phyloP scores from a whole-genome alignment of 768 basidiomycete species.

The Pholiota molesta region DNA sequence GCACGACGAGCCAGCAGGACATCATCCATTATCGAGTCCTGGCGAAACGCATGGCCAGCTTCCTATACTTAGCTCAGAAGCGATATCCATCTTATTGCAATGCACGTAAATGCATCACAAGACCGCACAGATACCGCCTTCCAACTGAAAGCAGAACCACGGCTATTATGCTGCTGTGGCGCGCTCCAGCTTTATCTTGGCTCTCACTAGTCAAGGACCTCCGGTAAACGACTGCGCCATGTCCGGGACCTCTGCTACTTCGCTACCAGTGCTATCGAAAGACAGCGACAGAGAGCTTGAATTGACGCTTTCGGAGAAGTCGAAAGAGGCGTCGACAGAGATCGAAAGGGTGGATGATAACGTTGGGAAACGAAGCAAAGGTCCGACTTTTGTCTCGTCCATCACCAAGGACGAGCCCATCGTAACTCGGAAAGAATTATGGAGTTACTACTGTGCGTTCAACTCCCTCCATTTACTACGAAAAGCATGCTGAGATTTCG shows the following conservation, averaged over 20 bases:
- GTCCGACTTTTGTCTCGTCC: slow-evolving; percentile 37
- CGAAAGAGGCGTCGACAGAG: neutral
- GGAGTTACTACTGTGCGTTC: slow-evolving; percentile 76
- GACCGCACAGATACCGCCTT: neutral
- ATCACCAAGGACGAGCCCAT: slow-evolving; percentile 60
- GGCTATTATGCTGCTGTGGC: neutral
- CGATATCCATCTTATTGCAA: neutral
- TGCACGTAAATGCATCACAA: neutral
- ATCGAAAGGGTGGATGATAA: neutral
- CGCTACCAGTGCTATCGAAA: neutral
- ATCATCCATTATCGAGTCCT: neutral
- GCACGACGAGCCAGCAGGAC: neutral
- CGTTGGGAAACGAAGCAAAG: neutral
- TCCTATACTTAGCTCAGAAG: slow-evolving; percentile 11
- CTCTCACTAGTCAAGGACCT: neutral
- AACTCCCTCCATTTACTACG: neutral
- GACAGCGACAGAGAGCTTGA: neutral
- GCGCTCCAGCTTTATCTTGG: neutral
- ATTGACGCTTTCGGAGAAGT: slow-evolving; percentile 4
- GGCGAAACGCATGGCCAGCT: slow-evolving; percentile 1
- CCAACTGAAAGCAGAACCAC: slow-evolving; percentile 1
- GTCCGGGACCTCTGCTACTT: neutral
- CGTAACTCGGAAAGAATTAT: slow-evolving; percentile 73
- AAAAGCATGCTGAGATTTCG: neutral
- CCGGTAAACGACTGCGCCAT: neutral